Conservation (phyloP, 768 basidiomycete species). For the Leccinellum luteum region DNA sequence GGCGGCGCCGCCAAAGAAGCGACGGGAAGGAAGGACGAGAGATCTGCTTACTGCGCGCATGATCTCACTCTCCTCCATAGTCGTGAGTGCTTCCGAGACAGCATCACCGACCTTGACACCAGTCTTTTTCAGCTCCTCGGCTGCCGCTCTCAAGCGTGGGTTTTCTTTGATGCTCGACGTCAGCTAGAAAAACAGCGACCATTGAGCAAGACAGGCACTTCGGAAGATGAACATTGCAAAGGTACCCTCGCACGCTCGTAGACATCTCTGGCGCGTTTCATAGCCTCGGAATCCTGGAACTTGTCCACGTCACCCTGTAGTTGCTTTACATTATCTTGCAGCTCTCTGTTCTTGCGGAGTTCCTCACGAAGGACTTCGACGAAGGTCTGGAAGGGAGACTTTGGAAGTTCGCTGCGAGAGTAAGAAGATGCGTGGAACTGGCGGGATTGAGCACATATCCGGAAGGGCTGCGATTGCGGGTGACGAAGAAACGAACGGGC, state of each 20-base stretch:
- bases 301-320: conserved; percentile 97
- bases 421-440: conserved; percentile 68
- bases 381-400: conserved; percentile 95
- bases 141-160: conserved; percentile 85
- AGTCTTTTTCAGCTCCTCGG: conserved; percentile 85
- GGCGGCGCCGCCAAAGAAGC: too few species aligned
- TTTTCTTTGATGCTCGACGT: conserved; percentile 96
- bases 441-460: conserved; percentile 26
- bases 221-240: conserved; percentile 17
- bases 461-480: conserved; percentile 18
- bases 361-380: conserved; percentile 93
- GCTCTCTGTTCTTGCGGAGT: conserved; percentile 87
- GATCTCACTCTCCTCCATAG: conserved; percentile 93
- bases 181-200: conserved; percentile 50
- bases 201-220: conserved; percentile 2
- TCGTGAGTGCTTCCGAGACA: conserved; percentile 84
- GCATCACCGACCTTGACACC: conserved; percentile 94
- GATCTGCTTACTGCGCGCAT: conserved; percentile 71
- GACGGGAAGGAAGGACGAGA: background rate
- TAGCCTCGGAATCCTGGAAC: conserved; percentile 92
- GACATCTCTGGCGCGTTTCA: conserved; percentile 87
- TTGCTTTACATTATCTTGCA: conserved; percentile 96
- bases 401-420: conserved; percentile 63
- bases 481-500: conserved; percentile 20
- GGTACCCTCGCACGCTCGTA: conserved; percentile 93